These are phyloP conservation scores for Apiospora saccharicola DNA, from an alignment of 2,329 filamentous ascomycete genomes.

Conservation along the genomic window DNA sequence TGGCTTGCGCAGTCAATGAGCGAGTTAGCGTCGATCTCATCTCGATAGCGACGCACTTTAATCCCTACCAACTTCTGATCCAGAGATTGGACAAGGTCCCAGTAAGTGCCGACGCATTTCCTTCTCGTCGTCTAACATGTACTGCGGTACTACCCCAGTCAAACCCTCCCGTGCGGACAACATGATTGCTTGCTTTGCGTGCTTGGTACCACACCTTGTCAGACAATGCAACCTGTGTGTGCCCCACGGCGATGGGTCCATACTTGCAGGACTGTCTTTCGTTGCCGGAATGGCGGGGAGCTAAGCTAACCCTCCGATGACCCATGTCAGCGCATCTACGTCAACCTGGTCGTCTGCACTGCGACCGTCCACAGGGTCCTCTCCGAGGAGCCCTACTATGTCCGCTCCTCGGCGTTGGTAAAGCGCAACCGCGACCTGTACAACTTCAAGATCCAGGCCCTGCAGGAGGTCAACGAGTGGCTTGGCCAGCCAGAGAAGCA, in stretches of 20 bases:
- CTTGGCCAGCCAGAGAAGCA: conserved; percentile 27
- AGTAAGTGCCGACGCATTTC: neutral
- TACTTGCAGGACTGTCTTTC: neutral
- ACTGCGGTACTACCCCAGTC: conserved; percentile 8
- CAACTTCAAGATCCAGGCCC: conserved; percentile 26
- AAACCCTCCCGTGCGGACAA: neutral
- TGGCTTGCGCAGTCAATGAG: conserved; percentile 26
- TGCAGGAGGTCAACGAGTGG: conserved; percentile 28
- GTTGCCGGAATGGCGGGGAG: neutral
- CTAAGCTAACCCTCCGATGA: neutral
- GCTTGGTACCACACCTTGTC: neutral
- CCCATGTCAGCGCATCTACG: conserved; percentile 25
- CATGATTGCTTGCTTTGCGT: neutral
- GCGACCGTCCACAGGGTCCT: conserved; percentile 29
- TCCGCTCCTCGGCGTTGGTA: conserved; percentile 22
- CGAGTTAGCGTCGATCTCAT: conserved; percentile 28
- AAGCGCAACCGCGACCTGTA: conserved; percentile 27
- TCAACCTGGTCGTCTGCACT: conserved; percentile 29
- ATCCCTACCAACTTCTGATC: conserved; percentile 28
- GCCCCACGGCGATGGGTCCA: neutral
- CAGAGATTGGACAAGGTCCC: conserved; percentile 25
- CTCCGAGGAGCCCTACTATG: conserved; percentile 25
- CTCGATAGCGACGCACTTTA: conserved; percentile 27
- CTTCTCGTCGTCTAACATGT: neutral
- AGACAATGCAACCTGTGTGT: neutral